These are phyloP conservation scores for Thinopyrum elongatum DNA, from an alignment of 176 grass and related monocot genomes.

Conservation along the genomic window DNA sequence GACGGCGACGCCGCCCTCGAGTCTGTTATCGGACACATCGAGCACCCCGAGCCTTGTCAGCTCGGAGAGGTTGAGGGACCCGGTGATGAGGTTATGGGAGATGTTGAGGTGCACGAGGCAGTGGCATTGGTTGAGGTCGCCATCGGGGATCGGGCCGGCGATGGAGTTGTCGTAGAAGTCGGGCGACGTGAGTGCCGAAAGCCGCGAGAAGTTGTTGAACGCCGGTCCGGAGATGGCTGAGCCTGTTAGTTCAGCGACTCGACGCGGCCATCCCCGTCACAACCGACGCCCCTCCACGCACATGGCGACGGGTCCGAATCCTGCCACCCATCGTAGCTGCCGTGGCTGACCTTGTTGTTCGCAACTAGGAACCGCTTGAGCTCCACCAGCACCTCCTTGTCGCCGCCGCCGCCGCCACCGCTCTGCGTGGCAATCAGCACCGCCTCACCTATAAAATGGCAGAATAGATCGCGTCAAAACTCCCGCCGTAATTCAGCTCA, in stretches of 20 bases:
- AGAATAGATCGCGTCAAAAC: neutral
- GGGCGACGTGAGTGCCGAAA: conserved; percentile 41
- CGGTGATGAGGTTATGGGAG: conserved; percentile 64
- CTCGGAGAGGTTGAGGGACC: conserved; percentile 35
- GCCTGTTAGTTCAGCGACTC: conserved; percentile 34
- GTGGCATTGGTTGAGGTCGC: conserved; percentile 60
- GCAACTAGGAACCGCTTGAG: conserved; percentile 58
- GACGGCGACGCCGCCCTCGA: conserved; percentile 39
- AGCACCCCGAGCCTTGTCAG: conserved; percentile 42
- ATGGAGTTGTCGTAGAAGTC: conserved; percentile 78
- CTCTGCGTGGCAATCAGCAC: neutral
- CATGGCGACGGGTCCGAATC: conserved; percentile 55
- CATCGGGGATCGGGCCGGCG: neutral
- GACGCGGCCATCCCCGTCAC: conserved; percentile 19
- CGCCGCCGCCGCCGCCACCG: neutral
- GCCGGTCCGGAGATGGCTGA: conserved; percentile 58
- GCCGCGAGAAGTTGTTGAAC: conserved; percentile 61
- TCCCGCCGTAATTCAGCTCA: neutral
- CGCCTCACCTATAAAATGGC: conserved; percentile 21
- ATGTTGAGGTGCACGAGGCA: conserved; percentile 67
- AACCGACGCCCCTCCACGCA: conserved; percentile 45
- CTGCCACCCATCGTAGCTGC: conserved; percentile 49
- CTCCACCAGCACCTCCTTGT: conserved; percentile 64
- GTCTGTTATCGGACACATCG: conserved; percentile 57
- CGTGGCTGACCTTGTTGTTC: conserved; percentile 49